phyloP scores from a whole-genome alignment of 108 stramenopile genomes.

The Skeletonema menzelii region DNA sequence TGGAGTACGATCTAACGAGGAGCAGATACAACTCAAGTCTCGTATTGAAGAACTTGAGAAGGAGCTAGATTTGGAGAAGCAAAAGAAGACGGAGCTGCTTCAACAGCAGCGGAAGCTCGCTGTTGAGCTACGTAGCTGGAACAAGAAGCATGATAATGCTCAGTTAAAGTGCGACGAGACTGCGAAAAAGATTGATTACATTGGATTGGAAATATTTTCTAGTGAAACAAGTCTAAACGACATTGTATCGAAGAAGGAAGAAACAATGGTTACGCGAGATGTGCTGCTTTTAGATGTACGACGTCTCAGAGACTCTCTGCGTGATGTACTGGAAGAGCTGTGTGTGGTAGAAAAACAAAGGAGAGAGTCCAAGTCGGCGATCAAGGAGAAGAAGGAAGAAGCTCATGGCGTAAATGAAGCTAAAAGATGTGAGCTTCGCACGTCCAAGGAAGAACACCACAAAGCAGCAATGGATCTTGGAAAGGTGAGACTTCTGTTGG shows the following conservation, averaged over 20 bases:
- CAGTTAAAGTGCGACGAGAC: slow-evolving; percentile 35
- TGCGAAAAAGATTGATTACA: slow-evolving; percentile 46
- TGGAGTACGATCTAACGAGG: slow-evolving; percentile 80
- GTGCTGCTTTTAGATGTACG: slow-evolving; percentile 74
- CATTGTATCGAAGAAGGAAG: slow-evolving; percentile 46
- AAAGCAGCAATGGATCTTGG: slow-evolving; percentile 67
- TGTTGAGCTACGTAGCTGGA: slow-evolving; percentile 57
- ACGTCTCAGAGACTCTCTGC: slow-evolving; percentile 62
- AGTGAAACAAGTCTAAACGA: slow-evolving; percentile 58
- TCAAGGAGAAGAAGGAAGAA: slow-evolving; percentile 67
- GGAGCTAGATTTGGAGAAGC: slow-evolving; percentile 43
- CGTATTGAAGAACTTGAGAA: slow-evolving; percentile 63
- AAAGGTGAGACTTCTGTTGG: slow-evolving; percentile 30
- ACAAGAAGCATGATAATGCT: slow-evolving; percentile 40
- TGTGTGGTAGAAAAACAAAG: slow-evolving; percentile 72
- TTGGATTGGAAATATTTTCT: slow-evolving; percentile 63
- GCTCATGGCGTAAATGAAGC: slow-evolving; percentile 58
- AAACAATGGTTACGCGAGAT: slow-evolving; percentile 77
- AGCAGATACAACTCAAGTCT: slow-evolving; percentile 59
- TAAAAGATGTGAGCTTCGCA: slow-evolving; percentile 59
- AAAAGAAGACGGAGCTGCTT: slow-evolving; percentile 56
- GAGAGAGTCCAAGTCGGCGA: slow-evolving; percentile 57
- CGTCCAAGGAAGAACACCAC: slow-evolving; percentile 81
- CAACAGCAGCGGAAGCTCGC: slow-evolving; percentile 60
- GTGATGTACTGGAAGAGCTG: slow-evolving; percentile 62